Conservation (phyloP, 345 rosid species). For the Salix koriyanagi region DNA sequence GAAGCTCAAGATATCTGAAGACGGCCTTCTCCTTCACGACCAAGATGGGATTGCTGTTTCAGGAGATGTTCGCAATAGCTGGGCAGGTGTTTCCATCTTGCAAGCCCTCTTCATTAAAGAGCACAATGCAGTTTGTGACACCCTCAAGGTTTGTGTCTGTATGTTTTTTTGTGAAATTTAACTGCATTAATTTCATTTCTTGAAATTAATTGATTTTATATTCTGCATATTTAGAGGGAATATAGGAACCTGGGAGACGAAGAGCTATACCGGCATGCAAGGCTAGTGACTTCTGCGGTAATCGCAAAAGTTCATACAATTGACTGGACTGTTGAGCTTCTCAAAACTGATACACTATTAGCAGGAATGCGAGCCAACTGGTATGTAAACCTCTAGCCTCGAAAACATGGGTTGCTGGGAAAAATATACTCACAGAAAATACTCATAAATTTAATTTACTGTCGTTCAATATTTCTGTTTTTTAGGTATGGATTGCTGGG, state of each 20-base stretch:
- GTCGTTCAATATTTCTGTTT: not conserved
- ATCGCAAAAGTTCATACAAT: constrained; percentile 66
- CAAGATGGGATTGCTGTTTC: constrained; percentile 35
- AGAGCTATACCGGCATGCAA: constrained; percentile 44
- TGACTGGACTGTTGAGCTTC: constrained; percentile 67
- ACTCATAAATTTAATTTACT: not conserved
- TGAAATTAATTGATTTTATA: not conserved
- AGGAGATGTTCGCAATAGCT: constrained; percentile 50
- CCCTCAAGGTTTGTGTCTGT: constrained; percentile 33
- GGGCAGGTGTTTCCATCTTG: constrained; percentile 52
- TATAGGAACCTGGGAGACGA: constrained; percentile 40
- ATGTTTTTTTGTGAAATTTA: no score
- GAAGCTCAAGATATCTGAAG: constrained; percentile 43
- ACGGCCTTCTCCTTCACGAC: constrained; percentile 44
- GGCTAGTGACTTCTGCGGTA: constrained; percentile 59
- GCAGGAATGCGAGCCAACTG: constrained; percentile 62
- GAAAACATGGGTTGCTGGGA: not conserved
- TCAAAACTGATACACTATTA: constrained; percentile 48
- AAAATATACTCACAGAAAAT: no score
- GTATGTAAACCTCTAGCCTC: constrained; percentile 7
- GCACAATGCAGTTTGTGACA: constrained; percentile 54
- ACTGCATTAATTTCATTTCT: no score
- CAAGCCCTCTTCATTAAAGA: constrained; percentile 52
- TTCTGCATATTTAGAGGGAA: constrained; percentile 22
- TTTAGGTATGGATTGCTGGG: constrained; percentile 55